A percentile compares a stretch with the other conserved stretches of the same genome.
phyloP scores from a whole-genome alignment of 2,329 filamentous ascomycete species.

The Aspergillus piperis region DNA sequence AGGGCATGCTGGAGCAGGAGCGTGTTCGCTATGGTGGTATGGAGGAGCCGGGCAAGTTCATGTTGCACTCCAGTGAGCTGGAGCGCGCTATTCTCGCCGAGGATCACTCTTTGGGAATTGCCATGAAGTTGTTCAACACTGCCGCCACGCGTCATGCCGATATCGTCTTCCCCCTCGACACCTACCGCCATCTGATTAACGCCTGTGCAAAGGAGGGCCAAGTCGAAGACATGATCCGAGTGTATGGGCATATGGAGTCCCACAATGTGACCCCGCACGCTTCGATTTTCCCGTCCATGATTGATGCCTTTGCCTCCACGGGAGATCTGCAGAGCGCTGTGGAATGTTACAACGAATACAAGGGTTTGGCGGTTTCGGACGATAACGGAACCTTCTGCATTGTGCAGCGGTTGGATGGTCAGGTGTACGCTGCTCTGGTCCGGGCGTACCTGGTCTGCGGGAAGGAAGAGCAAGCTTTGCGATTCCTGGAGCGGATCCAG shows the following conservation, averaged over 20 bases:
- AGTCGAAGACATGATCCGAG: constrained; percentile 82
- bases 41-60: constrained; percentile 80
- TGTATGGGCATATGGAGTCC: constrained; percentile 89
- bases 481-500: constrained; percentile 81
- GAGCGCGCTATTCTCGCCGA: constrained; percentile 84
- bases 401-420: constrained; percentile 72
- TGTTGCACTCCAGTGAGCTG: constrained; percentile 83
- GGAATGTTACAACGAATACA: constrained; percentile 95
- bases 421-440: constrained; percentile 89
- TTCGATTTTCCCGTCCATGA: constrained; percentile 88
- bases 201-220: constrained; percentile 82
- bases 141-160: constrained; percentile 65
- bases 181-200: constrained; percentile 81
- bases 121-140: constrained; percentile 80
- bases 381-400: constrained; percentile 71
- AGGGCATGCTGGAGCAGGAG: constrained; percentile 75
- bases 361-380: constrained; percentile 78
- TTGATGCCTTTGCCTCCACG: constrained; percentile 81
- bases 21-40: constrained; percentile 81
- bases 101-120: constrained; percentile 82
- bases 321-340: constrained; percentile 86
- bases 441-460: constrained; percentile 83
- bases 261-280: constrained; percentile 73
- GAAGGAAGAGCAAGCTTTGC: constrained; percentile 76
- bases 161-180: constrained; percentile 71